Evolutionary conservation across 2,329 filamentous ascomycete genomes (phyloP), one percentile per base, ranked within the genome.

Genomic region (Cyphellophora attinorum): DNA sequence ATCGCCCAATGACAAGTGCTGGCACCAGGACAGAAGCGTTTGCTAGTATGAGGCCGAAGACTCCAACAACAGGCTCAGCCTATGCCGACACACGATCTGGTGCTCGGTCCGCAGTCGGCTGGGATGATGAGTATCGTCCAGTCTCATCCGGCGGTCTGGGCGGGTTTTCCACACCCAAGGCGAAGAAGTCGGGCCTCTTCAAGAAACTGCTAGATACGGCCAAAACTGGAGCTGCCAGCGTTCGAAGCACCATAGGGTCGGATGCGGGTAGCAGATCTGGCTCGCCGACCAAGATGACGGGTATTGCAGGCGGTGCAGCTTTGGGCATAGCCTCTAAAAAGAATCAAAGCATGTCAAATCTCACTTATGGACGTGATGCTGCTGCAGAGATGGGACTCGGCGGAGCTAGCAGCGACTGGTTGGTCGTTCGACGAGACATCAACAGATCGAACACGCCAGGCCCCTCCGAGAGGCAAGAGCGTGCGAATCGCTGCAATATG

Each of bases 381-480:
- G 72, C 76, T 11, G 71, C 74, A 37, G 85, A 93, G 12, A 81
- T 81, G 71, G 85, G 81, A 2, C 58, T 81, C 5, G 71, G 65
- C 23, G 65, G 59, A 38, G 47, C 55, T 16, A 63, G 50, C 11
- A 45, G 83, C 11, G 89, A 96, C 55, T 98, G 91, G 88, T 86
- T 98, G n/a, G 88, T 96, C 56, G 86, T 96, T 14, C 81, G 91
- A 21, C 77, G 91, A 29, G 93, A 98, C 58, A 81, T 98, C 30
- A 96, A 98, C 57, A 76, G 91, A 21, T 93, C 89, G 3, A 96
- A 94, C 53, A 91, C 89, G 0, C 68, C 95, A 23, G 94, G 88
- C 58, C 80, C 79, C 41, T 91, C 89, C 45, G 91, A 98, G 61
- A 74, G 80, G 13, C 70, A 77, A 25, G 91, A 98, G 54, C 71